A percentile compares a stretch with the other conserved stretches of the same genome.
These are phyloP conservation scores for Sanghuangporus baumii DNA, from an alignment of 1,284 basidiomycete species.

Conservation along the genomic window DNA sequence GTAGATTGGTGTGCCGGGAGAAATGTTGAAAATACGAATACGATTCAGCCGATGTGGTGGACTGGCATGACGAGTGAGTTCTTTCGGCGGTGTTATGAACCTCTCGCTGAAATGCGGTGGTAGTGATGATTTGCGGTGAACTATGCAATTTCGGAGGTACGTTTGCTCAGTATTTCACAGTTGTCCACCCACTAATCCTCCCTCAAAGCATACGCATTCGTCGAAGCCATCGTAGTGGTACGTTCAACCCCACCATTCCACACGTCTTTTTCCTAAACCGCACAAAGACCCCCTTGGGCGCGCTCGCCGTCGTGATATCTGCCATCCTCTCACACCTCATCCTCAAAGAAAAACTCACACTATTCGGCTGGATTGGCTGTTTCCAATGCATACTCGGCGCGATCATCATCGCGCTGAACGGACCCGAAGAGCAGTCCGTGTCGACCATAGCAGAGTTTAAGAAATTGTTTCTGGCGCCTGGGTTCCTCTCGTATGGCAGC, in stretches of 20 bases:
- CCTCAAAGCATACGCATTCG: conserved; percentile 75
- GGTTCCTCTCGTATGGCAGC: conserved; percentile 78
- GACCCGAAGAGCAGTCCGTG: conserved; percentile 76
- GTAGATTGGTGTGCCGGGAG: not conserved
- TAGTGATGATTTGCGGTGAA: conserved; percentile 79
- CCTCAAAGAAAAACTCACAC: conserved; percentile 86
- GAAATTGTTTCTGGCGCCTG: conserved; percentile 78
- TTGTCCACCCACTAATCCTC: conserved; percentile 20
- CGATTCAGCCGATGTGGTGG: conserved; percentile 75
- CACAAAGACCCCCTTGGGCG: conserved; percentile 85
- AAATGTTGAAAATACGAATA: not conserved
- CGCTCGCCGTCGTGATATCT: conserved; percentile 93
- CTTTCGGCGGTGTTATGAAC: not conserved
- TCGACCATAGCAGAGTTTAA: conserved; percentile 81
- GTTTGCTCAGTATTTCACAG: conserved; percentile 22
- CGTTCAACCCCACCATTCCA: conserved; percentile 29
- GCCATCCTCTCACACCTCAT: conserved; percentile 92
- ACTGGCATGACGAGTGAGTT: conserved; percentile 70
- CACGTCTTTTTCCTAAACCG: conserved; percentile 12
- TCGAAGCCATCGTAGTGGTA: conserved; percentile 84
- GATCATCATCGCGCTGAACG: conserved; percentile 77
- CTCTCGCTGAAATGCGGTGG: not conserved
- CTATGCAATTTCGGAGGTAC: conserved; percentile 79
- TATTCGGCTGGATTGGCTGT: conserved; percentile 94
- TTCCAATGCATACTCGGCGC: conserved; percentile 80